Conservation (phyloP, 257 asterid genomes). For the Rhazya stricta region DNA sequence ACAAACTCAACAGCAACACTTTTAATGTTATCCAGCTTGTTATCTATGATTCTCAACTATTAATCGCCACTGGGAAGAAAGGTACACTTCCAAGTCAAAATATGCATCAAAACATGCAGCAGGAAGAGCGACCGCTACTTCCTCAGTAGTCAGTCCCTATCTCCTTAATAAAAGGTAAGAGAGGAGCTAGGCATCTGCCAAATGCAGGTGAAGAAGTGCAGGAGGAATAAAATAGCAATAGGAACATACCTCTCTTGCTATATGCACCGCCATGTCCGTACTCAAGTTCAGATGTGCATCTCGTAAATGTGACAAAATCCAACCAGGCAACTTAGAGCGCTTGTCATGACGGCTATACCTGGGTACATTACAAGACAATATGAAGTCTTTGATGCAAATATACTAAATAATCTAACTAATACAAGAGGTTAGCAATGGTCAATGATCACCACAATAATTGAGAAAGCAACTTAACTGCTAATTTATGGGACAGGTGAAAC, state of each 20-base stretch:
- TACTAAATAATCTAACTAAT: not conserved
- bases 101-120: not conserved
- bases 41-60: not conserved
- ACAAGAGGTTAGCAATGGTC: not conserved
- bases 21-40: not conserved
- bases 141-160: not conserved
- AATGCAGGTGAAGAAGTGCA: not conserved
- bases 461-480: not conserved
- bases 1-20: not conserved
- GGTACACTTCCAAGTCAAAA: not conserved
- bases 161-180: not conserved
- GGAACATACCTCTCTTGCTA: conserved; percentile 78
- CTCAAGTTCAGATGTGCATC: conserved; percentile 96
- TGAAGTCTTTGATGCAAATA: not conserved
- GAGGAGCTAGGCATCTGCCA: not conserved
- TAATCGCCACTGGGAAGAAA: not conserved
- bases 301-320: conserved; percentile 93
- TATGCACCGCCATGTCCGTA: conserved; percentile 96
- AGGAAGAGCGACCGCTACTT: not conserved
- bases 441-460: not conserved
- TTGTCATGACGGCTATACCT: conserved; percentile 97
- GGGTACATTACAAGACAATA: conserved; percentile 17
- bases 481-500: not conserved
- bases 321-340: conserved; percentile 91
- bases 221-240: not conserved